These are phyloP conservation scores for Liriodendron chinense DNA, from an alignment of 164 flowering plant species.

Conservation along the genomic window DNA sequence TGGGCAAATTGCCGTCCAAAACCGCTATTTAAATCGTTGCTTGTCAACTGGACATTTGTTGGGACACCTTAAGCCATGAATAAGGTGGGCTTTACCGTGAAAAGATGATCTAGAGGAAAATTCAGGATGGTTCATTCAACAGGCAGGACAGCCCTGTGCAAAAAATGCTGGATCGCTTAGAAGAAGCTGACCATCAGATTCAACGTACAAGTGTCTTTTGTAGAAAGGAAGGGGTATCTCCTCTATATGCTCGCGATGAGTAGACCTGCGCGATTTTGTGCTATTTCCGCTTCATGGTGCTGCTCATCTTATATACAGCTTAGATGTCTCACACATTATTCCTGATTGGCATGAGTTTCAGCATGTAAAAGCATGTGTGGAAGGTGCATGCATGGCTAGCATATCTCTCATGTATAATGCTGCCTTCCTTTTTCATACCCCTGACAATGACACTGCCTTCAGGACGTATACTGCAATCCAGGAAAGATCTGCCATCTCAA, in stretches of 20 bases:
- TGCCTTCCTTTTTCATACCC: background rate
- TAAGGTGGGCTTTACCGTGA: background rate
- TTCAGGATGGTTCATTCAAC: background rate
- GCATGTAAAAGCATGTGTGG: background rate
- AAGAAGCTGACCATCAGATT: background rate
- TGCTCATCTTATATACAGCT: background rate
- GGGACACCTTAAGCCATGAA: background rate
- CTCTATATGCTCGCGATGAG: background rate
- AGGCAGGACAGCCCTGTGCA: too few species aligned
- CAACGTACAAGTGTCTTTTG: background rate
- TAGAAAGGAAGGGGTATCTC: background rate
- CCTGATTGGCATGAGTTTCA: background rate
- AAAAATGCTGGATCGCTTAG: too few species aligned
- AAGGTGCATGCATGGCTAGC: background rate
- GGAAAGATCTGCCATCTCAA: conserved; percentile 13
- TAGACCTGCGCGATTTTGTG: too few species aligned
- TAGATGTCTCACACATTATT: background rate
- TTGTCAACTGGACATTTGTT: background rate
- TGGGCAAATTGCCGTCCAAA: background rate
- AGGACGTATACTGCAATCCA: conserved; percentile 9
- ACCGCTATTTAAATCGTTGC: background rate
- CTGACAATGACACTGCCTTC: background rate
- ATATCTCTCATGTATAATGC: background rate
- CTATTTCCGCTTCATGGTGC: background rate
- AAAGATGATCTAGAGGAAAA: background rate